These are phyloP conservation scores for Trametes cubensis DNA, from an alignment of 768 basidiomycete genomes.

Conservation along the genomic window DNA sequence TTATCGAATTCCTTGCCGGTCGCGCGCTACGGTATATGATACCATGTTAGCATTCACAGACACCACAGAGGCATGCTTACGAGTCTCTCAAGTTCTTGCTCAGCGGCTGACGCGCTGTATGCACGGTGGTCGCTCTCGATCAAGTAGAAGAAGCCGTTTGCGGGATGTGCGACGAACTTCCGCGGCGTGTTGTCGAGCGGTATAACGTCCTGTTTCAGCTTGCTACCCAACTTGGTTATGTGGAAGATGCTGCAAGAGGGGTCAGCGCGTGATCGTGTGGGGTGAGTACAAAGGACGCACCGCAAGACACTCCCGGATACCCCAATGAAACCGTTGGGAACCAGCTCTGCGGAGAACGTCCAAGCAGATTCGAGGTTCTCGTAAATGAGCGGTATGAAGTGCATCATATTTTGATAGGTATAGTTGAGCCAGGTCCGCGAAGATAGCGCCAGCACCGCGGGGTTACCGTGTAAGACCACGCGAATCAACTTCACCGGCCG, in stretches of 20 bases:
- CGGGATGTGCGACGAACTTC: slow-evolving; percentile 88
- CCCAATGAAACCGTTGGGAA: slow-evolving; percentile 95
- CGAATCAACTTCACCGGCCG: slow-evolving; percentile 88
- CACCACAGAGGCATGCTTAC: neutral
- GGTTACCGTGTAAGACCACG: slow-evolving; percentile 82
- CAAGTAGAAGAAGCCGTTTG: slow-evolving; percentile 83
- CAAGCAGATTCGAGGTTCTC: slow-evolving; percentile 95
- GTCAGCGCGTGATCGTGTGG: slow-evolving; percentile 37
- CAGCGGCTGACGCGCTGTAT: slow-evolving; percentile 66
- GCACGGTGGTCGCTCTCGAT: slow-evolving; percentile 96
- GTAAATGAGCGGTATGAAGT: slow-evolving; percentile 96
- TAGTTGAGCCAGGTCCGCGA: slow-evolving; percentile 98
- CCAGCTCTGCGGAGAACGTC: slow-evolving; percentile 95
- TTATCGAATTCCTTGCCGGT: slow-evolving; percentile 69
- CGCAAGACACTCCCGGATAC: slow-evolving; percentile 91
- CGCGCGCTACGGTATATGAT: slow-evolving; percentile 41
- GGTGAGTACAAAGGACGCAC: slow-evolving; percentile 51
- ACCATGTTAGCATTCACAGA: slow-evolving; percentile 31
- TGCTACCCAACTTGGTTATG: slow-evolving; percentile 89
- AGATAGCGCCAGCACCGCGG: slow-evolving; percentile 94
- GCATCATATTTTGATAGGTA: slow-evolving; percentile 94
- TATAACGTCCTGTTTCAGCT: slow-evolving; percentile 91
- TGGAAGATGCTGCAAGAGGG: slow-evolving; percentile 80
- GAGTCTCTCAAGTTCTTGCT: slow-evolving; percentile 55
- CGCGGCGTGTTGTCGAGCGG: slow-evolving; percentile 94